phyloP scores from a whole-genome alignment of 208 protist genomes.

The Trypanosomatidae sp. region DNA sequence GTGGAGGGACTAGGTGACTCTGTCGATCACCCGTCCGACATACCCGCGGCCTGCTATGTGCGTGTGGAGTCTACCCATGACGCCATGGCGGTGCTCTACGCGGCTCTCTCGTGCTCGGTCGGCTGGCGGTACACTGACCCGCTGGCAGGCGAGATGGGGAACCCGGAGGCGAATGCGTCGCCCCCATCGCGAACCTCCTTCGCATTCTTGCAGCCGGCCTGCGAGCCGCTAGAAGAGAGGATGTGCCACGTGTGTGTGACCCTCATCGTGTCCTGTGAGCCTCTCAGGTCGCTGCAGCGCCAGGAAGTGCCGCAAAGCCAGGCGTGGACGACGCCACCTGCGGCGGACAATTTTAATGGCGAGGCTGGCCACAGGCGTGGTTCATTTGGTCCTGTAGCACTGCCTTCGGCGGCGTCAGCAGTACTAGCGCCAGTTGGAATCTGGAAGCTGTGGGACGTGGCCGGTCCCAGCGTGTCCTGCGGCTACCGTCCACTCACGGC shows the following conservation, averaged over 20 bases:
- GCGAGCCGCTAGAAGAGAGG: slow-evolving; percentile 17
- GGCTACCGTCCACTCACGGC: slow-evolving; percentile 11
- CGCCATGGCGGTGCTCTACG: slow-evolving; percentile 19
- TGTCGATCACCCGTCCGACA: slow-evolving; percentile 25
- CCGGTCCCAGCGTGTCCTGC: slow-evolving; percentile 24
- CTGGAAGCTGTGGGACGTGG: slow-evolving; percentile 38
- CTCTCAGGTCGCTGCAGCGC: neutral
- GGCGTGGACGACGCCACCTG: neutral
- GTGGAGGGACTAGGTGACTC: neutral
- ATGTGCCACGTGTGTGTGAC: slow-evolving; percentile 25
- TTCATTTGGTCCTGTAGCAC: neutral
- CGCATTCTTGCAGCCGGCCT: slow-evolving; percentile 6
- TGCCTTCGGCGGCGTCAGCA: neutral
- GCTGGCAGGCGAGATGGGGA: neutral
- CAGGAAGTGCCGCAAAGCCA: neutral
- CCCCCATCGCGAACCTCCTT: neutral
- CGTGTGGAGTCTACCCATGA: slow-evolving; percentile 15
- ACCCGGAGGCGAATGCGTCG: neutral
- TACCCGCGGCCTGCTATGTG: slow-evolving; percentile 35
- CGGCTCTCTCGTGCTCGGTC: slow-evolving; percentile 22
- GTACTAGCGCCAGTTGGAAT: slow-evolving; percentile 12
- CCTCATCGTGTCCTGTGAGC: slow-evolving; percentile 17
- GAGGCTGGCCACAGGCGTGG: neutral
- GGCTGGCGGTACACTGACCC: slow-evolving; percentile 15
- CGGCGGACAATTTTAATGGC: neutral